Percentiles rank a stretch among this genome's conserved stretches.
phyloP scores from a whole-genome alignment of 495 filamentous ascomycete genomes.

The Penicilliopsis zonata region DNA sequence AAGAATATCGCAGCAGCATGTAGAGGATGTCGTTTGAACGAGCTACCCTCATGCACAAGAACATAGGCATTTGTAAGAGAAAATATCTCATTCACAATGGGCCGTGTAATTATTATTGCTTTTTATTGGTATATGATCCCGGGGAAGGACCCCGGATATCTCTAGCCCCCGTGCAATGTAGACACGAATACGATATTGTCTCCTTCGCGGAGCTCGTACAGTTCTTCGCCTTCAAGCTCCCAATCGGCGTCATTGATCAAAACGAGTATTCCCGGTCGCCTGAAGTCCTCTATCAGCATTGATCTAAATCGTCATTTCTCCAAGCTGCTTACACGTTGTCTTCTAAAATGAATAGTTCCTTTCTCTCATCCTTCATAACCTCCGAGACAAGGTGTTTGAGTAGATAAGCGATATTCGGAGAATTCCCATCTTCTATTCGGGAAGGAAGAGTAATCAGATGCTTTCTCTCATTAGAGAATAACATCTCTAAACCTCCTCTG shows the following conservation, averaged over 20 bases:
- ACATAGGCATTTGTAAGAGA: neutral
- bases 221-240: slow-evolving; percentile 92
- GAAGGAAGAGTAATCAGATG: slow-evolving; percentile 58
- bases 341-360: slow-evolving; percentile 83
- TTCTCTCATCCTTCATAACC: slow-evolving; percentile 73
- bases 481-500: slow-evolving; percentile 90
- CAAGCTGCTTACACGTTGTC: slow-evolving; percentile 60
- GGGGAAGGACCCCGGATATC: slow-evolving; percentile 3
- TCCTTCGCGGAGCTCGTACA: slow-evolving; percentile 64
- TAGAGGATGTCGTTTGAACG: slow-evolving; percentile 31
- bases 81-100: neutral
- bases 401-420: slow-evolving; percentile 62
- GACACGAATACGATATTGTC: slow-evolving; percentile 96
- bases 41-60: too few species aligned
- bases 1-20: slow-evolving; percentile 35
- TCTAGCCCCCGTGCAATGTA: slow-evolving; percentile 86
- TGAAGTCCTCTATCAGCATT: slow-evolving; percentile 19
- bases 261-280: slow-evolving; percentile 92
- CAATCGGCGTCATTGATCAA: slow-evolving; percentile 97
- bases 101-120: neutral
- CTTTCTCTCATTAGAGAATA: slow-evolving; percentile 72
- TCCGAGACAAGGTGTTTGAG: slow-evolving; percentile 71
- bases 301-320: neutral
- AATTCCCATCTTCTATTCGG: slow-evolving; percentile 40
- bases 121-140: neutral